Base-by-base conservation (phyloP, 352 stramenopile genomes). In the Phytopythium oedochilum region DNA sequence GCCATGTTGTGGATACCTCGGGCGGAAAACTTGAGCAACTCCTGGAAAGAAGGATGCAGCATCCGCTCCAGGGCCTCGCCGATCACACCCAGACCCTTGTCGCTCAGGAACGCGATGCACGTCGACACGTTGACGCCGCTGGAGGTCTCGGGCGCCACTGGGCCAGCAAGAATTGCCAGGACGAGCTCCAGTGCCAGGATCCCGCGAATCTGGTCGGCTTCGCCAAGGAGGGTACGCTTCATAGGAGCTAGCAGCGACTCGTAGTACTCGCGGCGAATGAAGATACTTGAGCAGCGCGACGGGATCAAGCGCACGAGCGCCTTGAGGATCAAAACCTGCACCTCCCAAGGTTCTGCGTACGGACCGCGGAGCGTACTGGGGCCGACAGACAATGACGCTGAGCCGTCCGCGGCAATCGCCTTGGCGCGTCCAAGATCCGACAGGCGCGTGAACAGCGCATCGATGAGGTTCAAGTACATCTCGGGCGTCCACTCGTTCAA, bases 301-400 rank as follows among this genome's bases (percentile, higher is more conserved):
- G 77, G 77, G 25, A 93, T 54, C 11, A 94, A 63, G 32, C 73
- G 67, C 29, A 78, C 68, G 17, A 94, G 64, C 10, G 85, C 82
- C 48, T 86, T 89, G 1, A 93, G 53, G 15, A 92, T 88, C 34
- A 94, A 63, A 20, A 92, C 80, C 64, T 94, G 85, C 17, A 90
- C 58, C 42, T 92, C 75, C 75, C 74, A 91, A 0, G 83, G 77
- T 55, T 94, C 78, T 3, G 66, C 48, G 22, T 55, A 55, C 15
- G 36, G 36, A 2, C 49, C 49, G 18, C 49, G 49, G 11, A 55
- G 49, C 17, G 49, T 46, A 15, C 20, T 31, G 14, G 49, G 49
- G 3, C 49, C 49, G 35, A 22, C 34, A 9, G 47, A 55, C 15
- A 23, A 17, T 0, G 49, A 25, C 18, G 15, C 17, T 3, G 10